These are phyloP conservation scores for Mycena alexandri DNA, from an alignment of 768 basidiomycete species.

Conservation along the genomic window DNA sequence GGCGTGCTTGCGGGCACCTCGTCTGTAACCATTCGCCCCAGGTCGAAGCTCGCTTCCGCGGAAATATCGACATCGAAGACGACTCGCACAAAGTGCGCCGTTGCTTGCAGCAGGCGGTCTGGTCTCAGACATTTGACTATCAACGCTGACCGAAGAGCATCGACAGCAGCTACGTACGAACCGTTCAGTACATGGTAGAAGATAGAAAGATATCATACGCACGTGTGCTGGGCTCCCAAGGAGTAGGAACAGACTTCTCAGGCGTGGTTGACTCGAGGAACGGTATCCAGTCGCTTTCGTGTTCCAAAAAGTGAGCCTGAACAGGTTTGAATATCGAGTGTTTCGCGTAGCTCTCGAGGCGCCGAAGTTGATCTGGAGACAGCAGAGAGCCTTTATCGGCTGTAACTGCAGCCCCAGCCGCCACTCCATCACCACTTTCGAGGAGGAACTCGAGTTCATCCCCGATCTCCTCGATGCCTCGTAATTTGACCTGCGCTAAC, in stretches of 20 bases:
- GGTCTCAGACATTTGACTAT: constrained; percentile 93
- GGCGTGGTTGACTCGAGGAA: constrained; percentile 79
- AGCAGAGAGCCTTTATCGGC: constrained; percentile 62
- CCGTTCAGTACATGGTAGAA: constrained; percentile 32
- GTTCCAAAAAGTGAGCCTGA: constrained; percentile 67
- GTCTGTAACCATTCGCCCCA: constrained; percentile 80
- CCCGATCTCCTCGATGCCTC: constrained; percentile 80
- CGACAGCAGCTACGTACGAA: constrained; percentile 70
- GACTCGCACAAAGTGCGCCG: constrained; percentile 76
- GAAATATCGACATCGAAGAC: constrained; percentile 89
- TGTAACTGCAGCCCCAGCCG: constrained; percentile 50
- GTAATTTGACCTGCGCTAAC: constrained; percentile 89
- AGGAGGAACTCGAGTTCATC: constrained; percentile 95
- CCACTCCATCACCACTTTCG: constrained; percentile 82
- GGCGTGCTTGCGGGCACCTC: constrained; percentile 88
- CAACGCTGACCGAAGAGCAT: constrained; percentile 81
- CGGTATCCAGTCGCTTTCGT: constrained; percentile 75
- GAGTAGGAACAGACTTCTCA: constrained; percentile 76
- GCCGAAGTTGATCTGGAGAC: constrained; percentile 74
- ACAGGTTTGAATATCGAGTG: constrained; percentile 85
- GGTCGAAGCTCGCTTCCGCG: constrained; percentile 77
- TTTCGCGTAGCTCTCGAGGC: constrained; percentile 78
- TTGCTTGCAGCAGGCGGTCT: constrained; percentile 89
- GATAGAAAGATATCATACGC: constrained; percentile 48
- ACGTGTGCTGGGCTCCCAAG: constrained; percentile 87